Evolutionary conservation across 192 early-diverging fungal species (phyloP), one percentile per base, ranked within the genome.

Genomic region (Coemansia sp.): DNA sequence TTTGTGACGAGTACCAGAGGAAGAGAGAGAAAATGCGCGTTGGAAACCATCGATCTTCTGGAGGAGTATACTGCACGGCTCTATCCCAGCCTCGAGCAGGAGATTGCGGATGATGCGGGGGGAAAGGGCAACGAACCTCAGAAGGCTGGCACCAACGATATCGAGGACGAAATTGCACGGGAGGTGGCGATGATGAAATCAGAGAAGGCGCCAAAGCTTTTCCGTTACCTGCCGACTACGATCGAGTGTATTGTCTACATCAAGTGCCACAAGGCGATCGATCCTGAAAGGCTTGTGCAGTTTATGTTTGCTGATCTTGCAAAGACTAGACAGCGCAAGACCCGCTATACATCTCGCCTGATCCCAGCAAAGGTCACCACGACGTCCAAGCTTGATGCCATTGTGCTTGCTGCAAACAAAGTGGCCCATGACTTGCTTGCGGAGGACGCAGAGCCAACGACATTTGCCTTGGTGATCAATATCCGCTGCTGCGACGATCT

Each of bases 121-220:
- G 55, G 14, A 17, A 57, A 57, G 8, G 34, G 15, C 33, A 17
- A 33, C 34, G 34, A 33, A 19, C 14, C 29, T 8, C 55, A 13
- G 34, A 11, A 35, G 34, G 8, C 55, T 4, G 55, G 17, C 14
- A 36, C 42, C 38, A 67, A 62, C 50, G 73, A 69, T 46, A 82
- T 82, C 45, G 80, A 82, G 57, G 69, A 66, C 53, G 75, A 82
- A 46, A 82, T 82, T 52, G 80, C 80, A 14, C 80, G 75, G 10
- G 80, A 82, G 56, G 54, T 82, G 9, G 80, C 72, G 5, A 66
- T 61, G 29, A 77, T 82, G 61, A 77, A 78, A 54, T 73, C 80
- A 0, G 66, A 63, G 36, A 58, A 65, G 35, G 68, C 42, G 46
- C 68, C 65, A 25, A 71, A 59, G 46, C 65, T 71, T 15, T 82